A percentile compares a stretch with the other conserved stretches of the same genome.
Evolutionary conservation across 2,329 filamentous ascomycete species (phyloP).

Genomic region (Aspergillus clavatus): DNA sequence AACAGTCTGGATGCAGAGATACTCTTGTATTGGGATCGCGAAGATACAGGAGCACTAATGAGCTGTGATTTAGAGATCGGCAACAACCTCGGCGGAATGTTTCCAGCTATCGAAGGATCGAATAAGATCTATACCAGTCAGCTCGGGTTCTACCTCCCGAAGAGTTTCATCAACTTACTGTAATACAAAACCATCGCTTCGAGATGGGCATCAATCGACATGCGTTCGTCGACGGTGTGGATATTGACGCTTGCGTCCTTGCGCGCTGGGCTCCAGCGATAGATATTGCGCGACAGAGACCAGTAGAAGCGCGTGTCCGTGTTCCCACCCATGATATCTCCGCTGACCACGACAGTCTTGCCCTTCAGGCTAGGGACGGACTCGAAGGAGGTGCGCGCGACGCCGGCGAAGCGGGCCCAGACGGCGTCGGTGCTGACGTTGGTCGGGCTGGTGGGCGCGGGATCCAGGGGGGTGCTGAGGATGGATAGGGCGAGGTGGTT

Average conservation of each 20-base stretch:
- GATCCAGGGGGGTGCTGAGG: slow-evolving; percentile 24
- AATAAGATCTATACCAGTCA: slow-evolving; percentile 23
- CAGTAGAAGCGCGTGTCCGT: slow-evolving; percentile 53
- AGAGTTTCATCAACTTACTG: slow-evolving; percentile 23
- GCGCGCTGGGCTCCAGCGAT: slow-evolving; percentile 48
- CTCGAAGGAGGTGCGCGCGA: slow-evolving; percentile 39
- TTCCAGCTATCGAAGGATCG: slow-evolving; percentile 29
- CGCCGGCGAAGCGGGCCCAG: slow-evolving; percentile 37
- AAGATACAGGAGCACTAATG: not conserved
- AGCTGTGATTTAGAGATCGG: not conserved
- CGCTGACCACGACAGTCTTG: slow-evolving; percentile 40
- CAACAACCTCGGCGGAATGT: not conserved
- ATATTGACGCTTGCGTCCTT: slow-evolving; percentile 42
- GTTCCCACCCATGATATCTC: slow-evolving; percentile 50
- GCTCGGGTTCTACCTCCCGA: slow-evolving; percentile 5
- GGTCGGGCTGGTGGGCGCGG: slow-evolving; percentile 34
- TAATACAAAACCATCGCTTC: slow-evolving; percentile 43
- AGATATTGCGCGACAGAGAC: slow-evolving; percentile 50
- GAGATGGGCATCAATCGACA: slow-evolving; percentile 41
- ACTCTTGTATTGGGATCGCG: not conserved
- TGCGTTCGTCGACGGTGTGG: slow-evolving; percentile 49
- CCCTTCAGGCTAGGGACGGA: slow-evolving; percentile 24
- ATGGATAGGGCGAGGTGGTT: slow-evolving; percentile 30
- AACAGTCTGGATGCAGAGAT: too few relatives aligned
- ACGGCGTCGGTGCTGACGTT: slow-evolving; percentile 25